Evolutionary conservation across 805 yeast genomes (phyloP).

Genomic region (Cyberlindnera americana): DNA sequence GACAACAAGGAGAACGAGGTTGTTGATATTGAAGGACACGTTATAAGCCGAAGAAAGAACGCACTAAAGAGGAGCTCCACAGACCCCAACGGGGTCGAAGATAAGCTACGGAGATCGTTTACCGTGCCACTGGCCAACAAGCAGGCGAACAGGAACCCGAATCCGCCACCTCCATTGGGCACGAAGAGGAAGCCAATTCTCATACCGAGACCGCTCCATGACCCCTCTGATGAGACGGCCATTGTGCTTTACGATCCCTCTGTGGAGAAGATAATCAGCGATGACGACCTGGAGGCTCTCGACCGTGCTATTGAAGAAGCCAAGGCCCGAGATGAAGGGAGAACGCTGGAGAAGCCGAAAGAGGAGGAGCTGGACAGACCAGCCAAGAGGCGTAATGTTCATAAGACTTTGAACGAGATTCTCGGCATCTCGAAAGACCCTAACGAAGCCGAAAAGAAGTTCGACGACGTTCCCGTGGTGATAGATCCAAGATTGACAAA

Average conservation of each 20-base stretch:
- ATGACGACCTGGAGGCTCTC: conserved; percentile 28
- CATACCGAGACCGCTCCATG: conserved; percentile 92
- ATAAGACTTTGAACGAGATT: conserved; percentile 73
- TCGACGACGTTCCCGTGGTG: conserved; percentile 91
- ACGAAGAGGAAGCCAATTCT: conserved; percentile 63
- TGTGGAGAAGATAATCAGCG: conserved; percentile 48
- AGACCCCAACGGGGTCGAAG: conserved; percentile 38
- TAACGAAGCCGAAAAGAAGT: conserved; percentile 46
- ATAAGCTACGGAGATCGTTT: conserved; percentile 46
- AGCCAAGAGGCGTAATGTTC: conserved; percentile 39
- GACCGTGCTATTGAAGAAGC: conserved; percentile 31
- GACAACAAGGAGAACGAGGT: conserved; percentile 35
- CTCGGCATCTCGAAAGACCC: conserved; percentile 63
- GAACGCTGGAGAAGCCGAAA: conserved; percentile 13
- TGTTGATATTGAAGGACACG: conserved; percentile 31
- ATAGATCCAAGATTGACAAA: conserved; percentile 86
- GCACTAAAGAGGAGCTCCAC: conserved; percentile 51
- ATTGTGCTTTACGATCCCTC: conserved; percentile 95
- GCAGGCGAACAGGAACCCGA: conserved; percentile 21
- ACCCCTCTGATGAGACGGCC: conserved; percentile 90
- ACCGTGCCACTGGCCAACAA: conserved; percentile 54
- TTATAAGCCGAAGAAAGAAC: conserved; percentile 41
- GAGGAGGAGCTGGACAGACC: conserved; percentile 21
- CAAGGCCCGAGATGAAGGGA: conserved; percentile 29
- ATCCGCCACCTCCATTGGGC: conserved; percentile 80